phyloP scores from a whole-genome alignment of 306 rosid genomes.

The Vachellia collinsii region DNA sequence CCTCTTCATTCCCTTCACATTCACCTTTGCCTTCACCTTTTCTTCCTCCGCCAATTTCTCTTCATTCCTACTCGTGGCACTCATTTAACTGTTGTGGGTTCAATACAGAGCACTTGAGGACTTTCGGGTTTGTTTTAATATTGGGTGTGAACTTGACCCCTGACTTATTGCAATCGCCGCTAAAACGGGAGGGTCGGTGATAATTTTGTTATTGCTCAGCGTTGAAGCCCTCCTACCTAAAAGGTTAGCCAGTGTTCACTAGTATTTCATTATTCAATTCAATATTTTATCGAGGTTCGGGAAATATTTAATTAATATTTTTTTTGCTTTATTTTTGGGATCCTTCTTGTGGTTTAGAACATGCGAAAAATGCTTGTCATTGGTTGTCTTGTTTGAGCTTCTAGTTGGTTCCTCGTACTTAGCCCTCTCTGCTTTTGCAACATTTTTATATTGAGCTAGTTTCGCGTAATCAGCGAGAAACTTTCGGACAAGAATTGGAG shows the following conservation, averaged over 20 bases:
- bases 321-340: constrained; percentile 25
- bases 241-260: constrained; percentile 46
- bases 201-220: constrained; percentile 48
- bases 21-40: constrained; percentile 28
- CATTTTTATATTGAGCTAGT: constrained; percentile 29
- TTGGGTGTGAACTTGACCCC: constrained; percentile 41
- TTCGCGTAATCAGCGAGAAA: constrained; percentile 48
- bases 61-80: background rate
- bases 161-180: constrained; percentile 40
- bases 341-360: constrained; percentile 43
- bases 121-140: constrained; percentile 34
- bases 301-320: constrained; percentile 32
- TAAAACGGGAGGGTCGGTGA: constrained; percentile 56
- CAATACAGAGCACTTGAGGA: constrained; percentile 53
- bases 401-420: constrained; percentile 52
- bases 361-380: constrained; percentile 42
- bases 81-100: constrained; percentile 36
- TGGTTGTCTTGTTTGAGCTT: constrained; percentile 2
- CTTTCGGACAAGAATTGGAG: constrained; percentile 54
- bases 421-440: constrained; percentile 31
- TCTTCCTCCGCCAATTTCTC: constrained; percentile 64
- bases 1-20: no score
- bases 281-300: constrained; percentile 33
- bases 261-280: constrained; percentile 49
- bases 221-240: constrained; percentile 45